Evolutionary conservation across 352 stramenopile species (phyloP).

Genomic region (Pythium vanterpoolii): DNA sequence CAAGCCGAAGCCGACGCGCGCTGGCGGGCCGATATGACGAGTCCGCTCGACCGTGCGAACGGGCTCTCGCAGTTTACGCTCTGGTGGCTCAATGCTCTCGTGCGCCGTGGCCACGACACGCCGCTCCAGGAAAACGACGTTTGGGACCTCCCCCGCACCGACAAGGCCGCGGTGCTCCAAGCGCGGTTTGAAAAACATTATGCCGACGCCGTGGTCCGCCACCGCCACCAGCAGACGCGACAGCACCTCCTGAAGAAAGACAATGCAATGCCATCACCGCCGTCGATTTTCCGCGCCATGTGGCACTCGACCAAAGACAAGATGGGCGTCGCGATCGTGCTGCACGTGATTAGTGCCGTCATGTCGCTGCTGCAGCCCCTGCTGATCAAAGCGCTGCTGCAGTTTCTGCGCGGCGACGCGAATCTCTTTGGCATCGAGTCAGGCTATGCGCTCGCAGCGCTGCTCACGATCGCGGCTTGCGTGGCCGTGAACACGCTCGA

Average conservation of each 20-base stretch:
- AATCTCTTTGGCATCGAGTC: conserved; percentile 28
- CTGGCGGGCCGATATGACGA: conserved; percentile 4
- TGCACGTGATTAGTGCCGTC: conserved; percentile 27
- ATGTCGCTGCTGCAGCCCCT: conserved; percentile 30
- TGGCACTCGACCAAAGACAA: conserved; percentile 29
- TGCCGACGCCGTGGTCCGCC: not conserved
- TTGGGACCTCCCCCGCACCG: conserved; percentile 23
- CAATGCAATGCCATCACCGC: not conserved
- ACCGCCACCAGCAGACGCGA: not conserved
- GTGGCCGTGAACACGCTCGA: conserved; percentile 34
- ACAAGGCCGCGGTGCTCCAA: conserved; percentile 27
- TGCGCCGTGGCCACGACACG: conserved; percentile 13
- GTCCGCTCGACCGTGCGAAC: conserved; percentile 9
- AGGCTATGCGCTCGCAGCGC: conserved; percentile 21
- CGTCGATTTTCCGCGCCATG: conserved; percentile 14
- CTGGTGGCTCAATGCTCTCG: conserved; percentile 20
- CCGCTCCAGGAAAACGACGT: conserved; percentile 31
- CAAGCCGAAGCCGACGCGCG: conserved; percentile 3
- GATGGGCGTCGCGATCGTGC: conserved; percentile 26
- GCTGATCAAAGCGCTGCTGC: conserved; percentile 32
- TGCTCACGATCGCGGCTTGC: conserved; percentile 19
- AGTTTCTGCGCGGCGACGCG: conserved; percentile 17
- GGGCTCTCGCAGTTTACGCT: conserved; percentile 22
- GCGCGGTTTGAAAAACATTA: conserved; percentile 20
- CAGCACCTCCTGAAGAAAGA: not conserved